Conservation (phyloP, 2,329 filamentous ascomycete species). For the Chaetomium olivaceum region DNA sequence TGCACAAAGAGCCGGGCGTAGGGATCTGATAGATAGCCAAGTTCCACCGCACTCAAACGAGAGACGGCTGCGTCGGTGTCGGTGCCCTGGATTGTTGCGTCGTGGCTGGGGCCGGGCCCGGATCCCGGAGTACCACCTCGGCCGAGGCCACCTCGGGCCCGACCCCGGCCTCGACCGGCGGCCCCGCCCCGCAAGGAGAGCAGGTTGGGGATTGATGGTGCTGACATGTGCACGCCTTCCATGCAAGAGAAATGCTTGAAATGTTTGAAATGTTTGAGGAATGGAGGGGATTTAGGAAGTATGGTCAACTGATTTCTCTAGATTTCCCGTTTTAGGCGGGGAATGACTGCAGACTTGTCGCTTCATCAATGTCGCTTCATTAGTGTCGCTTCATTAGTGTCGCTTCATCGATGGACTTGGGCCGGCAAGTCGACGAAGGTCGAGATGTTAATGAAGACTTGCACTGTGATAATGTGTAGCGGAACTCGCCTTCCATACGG, state of each 20-base stretch:
- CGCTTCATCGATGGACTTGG: background rate
- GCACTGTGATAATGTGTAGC: too few species aligned
- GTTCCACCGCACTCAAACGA: constrained; percentile 80
- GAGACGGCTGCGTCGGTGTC: constrained; percentile 90
- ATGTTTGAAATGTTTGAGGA: background rate
- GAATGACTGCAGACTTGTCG: background rate
- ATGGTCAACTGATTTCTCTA: background rate
- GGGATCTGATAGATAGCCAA: constrained; percentile 81
- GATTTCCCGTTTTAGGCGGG: background rate
- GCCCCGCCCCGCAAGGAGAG: constrained; percentile 54
- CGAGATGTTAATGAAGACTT: too few species aligned
- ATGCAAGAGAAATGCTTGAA: background rate
- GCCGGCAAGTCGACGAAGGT: background rate
- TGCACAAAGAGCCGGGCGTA: constrained; percentile 73
- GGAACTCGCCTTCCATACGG: too few species aligned
- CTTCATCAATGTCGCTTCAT: too few species aligned
- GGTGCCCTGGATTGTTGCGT: constrained; percentile 80
- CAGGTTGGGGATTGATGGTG: constrained; percentile 76
- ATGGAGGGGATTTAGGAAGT: background rate
- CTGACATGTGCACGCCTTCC: constrained; percentile 40
- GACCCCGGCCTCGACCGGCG: constrained; percentile 31
- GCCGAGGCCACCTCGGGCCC: constrained; percentile 40
- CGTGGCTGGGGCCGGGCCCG: constrained; percentile 51
- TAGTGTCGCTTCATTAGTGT: too few species aligned
- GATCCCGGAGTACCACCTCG: constrained; percentile 32